A percentile compares a stretch with the other conserved stretches of the same genome.
phyloP scores from a whole-genome alignment of 2,329 filamentous ascomycete species.

The Lecanicillium sp. region DNA sequence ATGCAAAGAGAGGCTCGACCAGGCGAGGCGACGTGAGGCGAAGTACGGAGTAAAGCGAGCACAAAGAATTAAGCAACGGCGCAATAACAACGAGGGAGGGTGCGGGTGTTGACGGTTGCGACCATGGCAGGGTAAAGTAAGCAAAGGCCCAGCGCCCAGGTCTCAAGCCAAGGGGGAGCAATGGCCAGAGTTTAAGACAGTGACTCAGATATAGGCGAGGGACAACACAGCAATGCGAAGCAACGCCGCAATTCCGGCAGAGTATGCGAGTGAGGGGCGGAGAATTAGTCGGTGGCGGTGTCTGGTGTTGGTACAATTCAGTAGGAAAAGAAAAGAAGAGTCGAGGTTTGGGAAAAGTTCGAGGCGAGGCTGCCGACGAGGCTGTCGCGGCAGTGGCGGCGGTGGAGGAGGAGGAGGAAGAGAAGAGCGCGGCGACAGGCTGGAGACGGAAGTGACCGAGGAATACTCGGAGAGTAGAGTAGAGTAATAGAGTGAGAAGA shows the following conservation, averaged over 20 bases:
- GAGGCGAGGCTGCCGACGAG: background rate
- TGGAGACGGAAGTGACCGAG: background rate
- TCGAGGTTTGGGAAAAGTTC: background rate
- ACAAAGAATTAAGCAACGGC: background rate
- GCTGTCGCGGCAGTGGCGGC: background rate
- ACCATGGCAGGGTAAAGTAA: constrained; percentile 11
- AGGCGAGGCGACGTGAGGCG: background rate
- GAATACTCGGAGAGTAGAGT: background rate
- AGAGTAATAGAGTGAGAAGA: background rate
- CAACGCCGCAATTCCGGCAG: background rate
- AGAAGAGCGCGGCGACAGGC: background rate
- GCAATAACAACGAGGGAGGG: constrained; percentile 1
- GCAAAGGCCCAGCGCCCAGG: background rate
- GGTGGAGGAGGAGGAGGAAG: background rate
- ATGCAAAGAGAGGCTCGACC: constrained; percentile 4
- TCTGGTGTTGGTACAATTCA: background rate
- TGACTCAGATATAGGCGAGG: constrained; percentile 13
- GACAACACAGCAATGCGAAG: constrained; percentile 1
- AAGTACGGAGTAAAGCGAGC: background rate
- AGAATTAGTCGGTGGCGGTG: background rate
- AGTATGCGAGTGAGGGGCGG: background rate
- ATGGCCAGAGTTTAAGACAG: constrained; percentile 8
- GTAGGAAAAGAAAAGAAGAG: background rate
- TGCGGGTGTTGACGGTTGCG: constrained; percentile 6
- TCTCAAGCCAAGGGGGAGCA: background rate